Base-by-base conservation (phyloP, 495 filamentous ascomycete species). In the Aspergillus wentii region DNA sequence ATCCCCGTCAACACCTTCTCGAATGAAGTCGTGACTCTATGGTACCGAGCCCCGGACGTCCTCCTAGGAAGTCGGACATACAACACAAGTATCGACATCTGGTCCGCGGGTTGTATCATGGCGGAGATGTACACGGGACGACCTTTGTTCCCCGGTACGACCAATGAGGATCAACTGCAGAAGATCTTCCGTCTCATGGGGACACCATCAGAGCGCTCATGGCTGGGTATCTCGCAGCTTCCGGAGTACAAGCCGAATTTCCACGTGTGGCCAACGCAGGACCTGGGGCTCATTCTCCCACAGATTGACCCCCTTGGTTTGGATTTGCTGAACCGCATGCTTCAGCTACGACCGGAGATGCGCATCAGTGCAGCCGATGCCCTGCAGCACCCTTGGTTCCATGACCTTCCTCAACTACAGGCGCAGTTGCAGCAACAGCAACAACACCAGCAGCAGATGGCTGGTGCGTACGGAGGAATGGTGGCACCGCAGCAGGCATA, bases 181-280 rank as follows among this genome's bases (percentile, higher is more conserved):
- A 89, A 94, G 52, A 96, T 96, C 61, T 96, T 95, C 77, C 84
- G 90, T 18, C 82, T 96, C 33, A 96, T 96, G 90, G 90, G 90
- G 23, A 96, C 90, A 1, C 90, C 90, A 1, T 90, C 85, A 0
- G 90, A 95, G 59, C 77, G 87, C 31, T 86, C 85, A 2, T 97
- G 90, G 90, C 90, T 90, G 1, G 88, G 88, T 3, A 89, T 97
- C 56, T 81, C 79, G 17, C 75, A 82, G 51, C 90, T 91, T 52
- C 88, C 89, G 5, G 92, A 98, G 59, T 97, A 97, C 75, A 94
- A 95, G 68, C 73, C 81, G 18, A 91, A 79, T 34, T 94, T 91
- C 70, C 91, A 91, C 46, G 82, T 95, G 54, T 98, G 88, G 55
- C 84, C 88, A n/a, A 97, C 94, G 3, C 90, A 95, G 59, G 86